Base-by-base conservation (phyloP, 2,329 filamentous ascomycete genomes). In the Helicocarpus griseus region DNA sequence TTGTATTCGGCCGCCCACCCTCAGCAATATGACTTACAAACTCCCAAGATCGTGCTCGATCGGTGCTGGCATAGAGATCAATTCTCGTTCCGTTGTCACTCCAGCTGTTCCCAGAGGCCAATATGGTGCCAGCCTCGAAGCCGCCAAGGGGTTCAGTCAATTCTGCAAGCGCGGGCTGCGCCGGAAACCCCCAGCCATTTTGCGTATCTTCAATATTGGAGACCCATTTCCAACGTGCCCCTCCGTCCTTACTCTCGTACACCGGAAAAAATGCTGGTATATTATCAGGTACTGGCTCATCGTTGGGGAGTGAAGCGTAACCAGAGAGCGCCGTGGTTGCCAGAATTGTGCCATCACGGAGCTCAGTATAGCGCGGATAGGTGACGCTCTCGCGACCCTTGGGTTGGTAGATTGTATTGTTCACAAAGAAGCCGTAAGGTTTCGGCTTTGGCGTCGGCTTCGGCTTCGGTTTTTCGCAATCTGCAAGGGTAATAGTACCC, bases 131-230 rank as follows among this genome's bases (percentile, higher is more conserved):
- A 8, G 75, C 75, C 1, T 73, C 65, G 59, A 74, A 85, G 1
- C 72, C 70, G 26, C 75, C 83, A 41, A 85, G 71, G 13, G 68
- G 63, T 22, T 74, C 66, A 0, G 79, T 76, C 4, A 87, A 72
- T 56, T 80, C 74, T 58, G 82, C 84, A 13, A 87, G 70, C 62
- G 78, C 76, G 0, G 84, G 84, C 60, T 87, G 84, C 60, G 84
- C 85, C 21, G 80, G 73, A 51, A 85, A 64, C 22, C 83, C 83
- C 73, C 77, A 83, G 45, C 75, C 76, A 57, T 83, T 81, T 28
- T 77, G 77, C 48, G 76, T 70, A 61, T 86, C 83, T 21, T 76
- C 69, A 5, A 86, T 76, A 17, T 74, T 72, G 2, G 80, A 78
- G 44, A 84, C 71, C 61, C 82, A 75, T 28, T 72, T 70, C 83